These are phyloP conservation scores for Penicillium expansum DNA, from an alignment of 2,329 filamentous ascomycete genomes.

Conservation along the genomic window DNA sequence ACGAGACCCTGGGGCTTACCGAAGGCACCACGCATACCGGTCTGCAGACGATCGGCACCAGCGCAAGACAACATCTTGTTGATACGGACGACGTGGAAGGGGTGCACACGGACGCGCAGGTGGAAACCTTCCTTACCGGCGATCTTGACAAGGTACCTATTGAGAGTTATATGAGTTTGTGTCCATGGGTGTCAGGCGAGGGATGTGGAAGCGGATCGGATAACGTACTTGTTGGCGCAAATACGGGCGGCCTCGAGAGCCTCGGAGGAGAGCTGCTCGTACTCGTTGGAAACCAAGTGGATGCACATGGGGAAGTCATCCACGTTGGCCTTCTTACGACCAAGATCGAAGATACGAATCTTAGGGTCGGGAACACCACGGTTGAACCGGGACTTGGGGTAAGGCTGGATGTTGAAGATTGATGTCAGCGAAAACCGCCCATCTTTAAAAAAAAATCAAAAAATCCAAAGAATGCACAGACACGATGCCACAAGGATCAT, in stretches of 20 bases:
- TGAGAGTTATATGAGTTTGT: conserved; percentile 11
- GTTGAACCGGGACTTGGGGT: conserved; percentile 99
- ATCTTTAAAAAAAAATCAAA: conserved; percentile 9
- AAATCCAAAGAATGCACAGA: neutral
- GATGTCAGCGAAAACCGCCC: conserved; percentile 21
- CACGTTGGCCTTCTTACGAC: conserved; percentile 96
- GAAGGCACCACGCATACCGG: conserved; percentile 99
- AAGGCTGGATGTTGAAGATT: conserved; percentile 60
- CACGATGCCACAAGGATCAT: neutral
- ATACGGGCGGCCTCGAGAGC: conserved; percentile 99
- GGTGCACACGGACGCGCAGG: conserved; percentile 79
- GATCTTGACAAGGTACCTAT: conserved; percentile 65
- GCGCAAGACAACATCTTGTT: conserved; percentile 99
- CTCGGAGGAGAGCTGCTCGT: conserved; percentile 99
- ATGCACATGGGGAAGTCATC: conserved; percentile 99
- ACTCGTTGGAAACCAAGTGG: conserved; percentile 99
- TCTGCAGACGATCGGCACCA: conserved; percentile 99
- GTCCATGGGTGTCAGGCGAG: neutral
- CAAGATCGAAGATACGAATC: conserved; percentile 97
- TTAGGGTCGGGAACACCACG: conserved; percentile 85
- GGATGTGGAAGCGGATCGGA: neutral
- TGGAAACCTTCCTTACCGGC: conserved; percentile 71
- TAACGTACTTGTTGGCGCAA: conserved; percentile 93
- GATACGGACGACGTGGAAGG: conserved; percentile 99
- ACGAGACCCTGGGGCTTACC: conserved; percentile 99